Evolutionary conservation across 83 land plant genomes (phyloP).

Genomic region (Diphasiastrum complanatum): DNA sequence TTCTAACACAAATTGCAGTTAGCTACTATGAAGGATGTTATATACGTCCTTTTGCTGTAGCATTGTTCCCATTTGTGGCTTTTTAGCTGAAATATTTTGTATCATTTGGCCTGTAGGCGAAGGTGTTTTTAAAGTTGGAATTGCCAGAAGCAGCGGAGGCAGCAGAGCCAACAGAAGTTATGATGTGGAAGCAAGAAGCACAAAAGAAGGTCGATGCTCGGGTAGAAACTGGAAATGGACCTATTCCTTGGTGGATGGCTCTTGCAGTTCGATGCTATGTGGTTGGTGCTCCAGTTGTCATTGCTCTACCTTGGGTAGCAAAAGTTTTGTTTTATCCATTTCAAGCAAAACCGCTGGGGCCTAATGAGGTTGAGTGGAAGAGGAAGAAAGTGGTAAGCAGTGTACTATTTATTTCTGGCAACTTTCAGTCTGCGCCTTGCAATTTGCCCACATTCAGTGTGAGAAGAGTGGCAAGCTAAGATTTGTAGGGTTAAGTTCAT

Average conservation of each 20-base stretch:
- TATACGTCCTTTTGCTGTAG: too few species aligned
- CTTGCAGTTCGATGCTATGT: conserved; percentile 27
- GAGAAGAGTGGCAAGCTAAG: too few species aligned
- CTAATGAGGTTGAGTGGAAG: conserved; percentile 23
- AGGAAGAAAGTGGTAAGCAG: too few species aligned
- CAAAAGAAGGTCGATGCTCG: conserved; percentile 27
- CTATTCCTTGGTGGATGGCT: conserved; percentile 34
- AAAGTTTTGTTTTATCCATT: conserved; percentile 11
- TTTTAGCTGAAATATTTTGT: too few species aligned
- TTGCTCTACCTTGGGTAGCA: conserved; percentile 6
- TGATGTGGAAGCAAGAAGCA: conserved; percentile 34
- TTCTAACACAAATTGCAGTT: too few species aligned
- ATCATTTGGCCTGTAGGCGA: background rate
- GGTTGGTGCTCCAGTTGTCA: conserved; percentile 24
- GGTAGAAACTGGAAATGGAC: conserved; percentile 17
- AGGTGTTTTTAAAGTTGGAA: conserved; percentile 10
- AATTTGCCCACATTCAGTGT: too few species aligned
- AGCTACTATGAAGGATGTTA: too few species aligned
- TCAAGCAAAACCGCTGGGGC: conserved; percentile 7
- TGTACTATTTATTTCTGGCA: too few species aligned
- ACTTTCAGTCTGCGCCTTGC: too few species aligned
- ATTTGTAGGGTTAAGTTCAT: too few species aligned
- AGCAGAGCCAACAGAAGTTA: conserved; percentile 27
- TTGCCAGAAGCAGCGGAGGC: conserved; percentile 33
- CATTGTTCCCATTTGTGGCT: too few species aligned